Conservation (phyloP, 176 grass and related monocot genomes). For the Zoysia pacifica region DNA sequence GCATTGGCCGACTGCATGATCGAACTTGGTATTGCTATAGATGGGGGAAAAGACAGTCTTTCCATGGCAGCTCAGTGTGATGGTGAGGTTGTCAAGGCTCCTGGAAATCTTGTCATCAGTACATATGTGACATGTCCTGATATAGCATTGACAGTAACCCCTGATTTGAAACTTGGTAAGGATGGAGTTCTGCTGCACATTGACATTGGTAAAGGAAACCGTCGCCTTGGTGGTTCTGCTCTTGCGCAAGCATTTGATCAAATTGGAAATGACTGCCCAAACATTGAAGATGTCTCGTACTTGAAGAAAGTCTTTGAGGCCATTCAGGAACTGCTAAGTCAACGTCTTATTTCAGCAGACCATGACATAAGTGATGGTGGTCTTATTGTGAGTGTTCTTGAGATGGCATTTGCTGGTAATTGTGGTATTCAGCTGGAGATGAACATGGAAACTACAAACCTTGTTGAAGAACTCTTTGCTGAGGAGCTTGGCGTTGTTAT, state of each 20-base stretch:
- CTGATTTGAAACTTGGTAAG: slow-evolving; percentile 78
- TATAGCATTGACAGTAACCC: slow-evolving; percentile 89
- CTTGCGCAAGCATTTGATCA: slow-evolving; percentile 87
- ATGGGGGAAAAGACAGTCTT: slow-evolving; percentile 94
- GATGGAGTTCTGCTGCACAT: slow-evolving; percentile 79
- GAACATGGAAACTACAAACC: slow-evolving; percentile 47
- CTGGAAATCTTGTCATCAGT: slow-evolving; percentile 90
- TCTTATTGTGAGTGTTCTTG: slow-evolving; percentile 72
- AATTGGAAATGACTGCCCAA: slow-evolving; percentile 84
- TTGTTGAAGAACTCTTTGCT: slow-evolving; percentile 71
- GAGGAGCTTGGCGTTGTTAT: slow-evolving; percentile 87
- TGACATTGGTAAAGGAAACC: slow-evolving; percentile 78
- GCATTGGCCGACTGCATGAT: slow-evolving; percentile 86
- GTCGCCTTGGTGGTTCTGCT: slow-evolving; percentile 74
- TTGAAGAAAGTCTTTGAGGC: slow-evolving; percentile 69
- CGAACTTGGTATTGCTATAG: slow-evolving; percentile 85
- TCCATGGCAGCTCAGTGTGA: slow-evolving; percentile 86
- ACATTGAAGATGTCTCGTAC: slow-evolving; percentile 79
- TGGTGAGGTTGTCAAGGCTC: slow-evolving; percentile 83
- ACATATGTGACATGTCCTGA: slow-evolving; percentile 90
- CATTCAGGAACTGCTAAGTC: slow-evolving; percentile 68
- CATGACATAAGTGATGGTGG: slow-evolving; percentile 96
- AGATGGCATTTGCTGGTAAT: slow-evolving; percentile 97
- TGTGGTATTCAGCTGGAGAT: slow-evolving; percentile 74
- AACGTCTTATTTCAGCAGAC: slow-evolving; percentile 70